Evolutionary conservation across 2,329 filamentous ascomycete genomes (phyloP).

Genomic region (Penicillium occitanis): DNA sequence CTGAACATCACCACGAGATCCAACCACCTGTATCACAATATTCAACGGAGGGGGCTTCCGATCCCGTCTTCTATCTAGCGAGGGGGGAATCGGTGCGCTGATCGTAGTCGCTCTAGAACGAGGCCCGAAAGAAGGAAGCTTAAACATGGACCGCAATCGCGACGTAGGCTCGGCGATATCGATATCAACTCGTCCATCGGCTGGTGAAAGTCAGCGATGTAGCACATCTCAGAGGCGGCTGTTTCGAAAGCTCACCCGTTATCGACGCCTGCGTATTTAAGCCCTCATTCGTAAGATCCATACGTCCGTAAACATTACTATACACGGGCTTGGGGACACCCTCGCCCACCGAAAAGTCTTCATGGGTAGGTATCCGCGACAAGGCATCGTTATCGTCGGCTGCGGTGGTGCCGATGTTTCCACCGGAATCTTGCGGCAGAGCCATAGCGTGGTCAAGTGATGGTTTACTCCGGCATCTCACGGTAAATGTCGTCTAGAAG

Average conservation of each 20-base stretch:
- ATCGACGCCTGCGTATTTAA: conserved; percentile 20
- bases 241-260: conserved; percentile 7
- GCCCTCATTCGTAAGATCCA: conserved; percentile 19
- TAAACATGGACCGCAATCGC: conserved; percentile 64
- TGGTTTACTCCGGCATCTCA: neutral
- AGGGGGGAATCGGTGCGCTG: conserved; percentile 59
- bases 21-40: conserved; percentile 73
- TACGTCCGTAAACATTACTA: conserved; percentile 19
- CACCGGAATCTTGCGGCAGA: neutral
- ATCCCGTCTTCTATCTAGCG: conserved; percentile 61
- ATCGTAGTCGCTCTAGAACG: conserved; percentile 44
- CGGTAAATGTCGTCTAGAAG: neutral
- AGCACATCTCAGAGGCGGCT: too few species aligned
- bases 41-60: conserved; percentile 48
- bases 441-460: conserved; percentile 13
- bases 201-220: conserved; percentile 38
- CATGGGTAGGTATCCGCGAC: conserved; percentile 6
- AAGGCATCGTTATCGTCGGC: conserved; percentile 5
- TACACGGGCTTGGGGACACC: conserved; percentile 14
- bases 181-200: conserved; percentile 76
- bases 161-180: conserved; percentile 71
- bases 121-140: conserved; percentile 57
- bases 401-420: neutral
- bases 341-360: conserved; percentile 16
- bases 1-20: conserved; percentile 72